Evolutionary conservation across 208 protist species (phyloP), one percentile per base, ranked within the genome.

Genomic region (Balamuthia mandrillaris): DNA sequence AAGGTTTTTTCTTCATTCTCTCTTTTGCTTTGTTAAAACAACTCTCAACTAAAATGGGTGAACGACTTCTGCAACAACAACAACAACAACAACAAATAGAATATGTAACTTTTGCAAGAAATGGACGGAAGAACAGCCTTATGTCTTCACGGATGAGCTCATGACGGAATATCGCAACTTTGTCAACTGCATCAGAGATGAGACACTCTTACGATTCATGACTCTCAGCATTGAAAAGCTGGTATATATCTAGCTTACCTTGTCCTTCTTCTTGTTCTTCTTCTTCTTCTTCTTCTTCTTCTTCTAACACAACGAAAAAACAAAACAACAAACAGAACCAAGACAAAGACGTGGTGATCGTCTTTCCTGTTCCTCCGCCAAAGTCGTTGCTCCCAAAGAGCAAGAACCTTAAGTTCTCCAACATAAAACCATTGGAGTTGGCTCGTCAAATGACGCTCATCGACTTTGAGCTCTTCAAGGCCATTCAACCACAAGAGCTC

Each of bases 381-480:
- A n/a, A n/a, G 2, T 21, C 0, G 7, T n/a, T 29, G 56, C 21
- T 29, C 27, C 24, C 54, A 29, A 9, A 29, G 27, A 1, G 58
- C 14, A 18, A 4, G 9, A 4, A 14, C 10, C 41, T 5, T 16
- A n/a, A 10, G 0, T 3, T 21, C n/a, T 9, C 4, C 9, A 29
- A 3, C 3, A 16, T 16, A 12, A 5, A 74, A 33, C 33, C 58
- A 2, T 9, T 74, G 4, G 81, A 85, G 37, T 16, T 85, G 44
- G 81, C 81, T 16, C 21, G 61, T 6, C 81, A 85, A 47, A 85
- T 85, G 61, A 85, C 81, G 27, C 41, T 74, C 31, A 85, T 85
- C 47, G 81, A 85, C 29, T 60, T 39, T 37, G 61, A 74, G 6
- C 27, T 77, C 12, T 85, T 77, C 81, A 31, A 47, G 35, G 39